These are phyloP conservation scores for Microcera coccophila DNA, from an alignment of 2,329 filamentous ascomycete species.

Conservation along the genomic window DNA sequence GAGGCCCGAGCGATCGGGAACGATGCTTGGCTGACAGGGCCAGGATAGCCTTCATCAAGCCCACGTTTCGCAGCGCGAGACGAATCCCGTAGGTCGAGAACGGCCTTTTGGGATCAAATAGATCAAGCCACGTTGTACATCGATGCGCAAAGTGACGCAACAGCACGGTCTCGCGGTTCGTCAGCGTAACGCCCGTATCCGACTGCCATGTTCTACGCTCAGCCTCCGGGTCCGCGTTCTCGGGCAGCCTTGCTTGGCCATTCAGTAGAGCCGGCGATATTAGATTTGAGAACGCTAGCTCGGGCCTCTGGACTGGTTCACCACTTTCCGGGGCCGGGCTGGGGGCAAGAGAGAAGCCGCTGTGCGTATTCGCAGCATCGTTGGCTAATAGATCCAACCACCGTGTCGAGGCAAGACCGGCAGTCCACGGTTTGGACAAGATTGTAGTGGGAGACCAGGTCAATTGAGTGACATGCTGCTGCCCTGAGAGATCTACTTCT, in stretches of 20 bases:
- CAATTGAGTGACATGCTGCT: no score
- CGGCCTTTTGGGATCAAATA: slow-evolving; percentile 20
- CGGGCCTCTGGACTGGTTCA: slow-evolving; percentile 1
- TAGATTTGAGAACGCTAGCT: neutral
- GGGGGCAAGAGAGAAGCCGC: neutral
- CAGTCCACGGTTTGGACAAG: no score
- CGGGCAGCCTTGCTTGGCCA: neutral
- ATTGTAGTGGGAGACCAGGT: no score
- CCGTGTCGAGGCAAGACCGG: slow-evolving; percentile 21
- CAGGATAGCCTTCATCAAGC: slow-evolving; percentile 54
- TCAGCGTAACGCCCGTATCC: neutral
- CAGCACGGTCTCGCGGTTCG: neutral
- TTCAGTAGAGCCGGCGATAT: neutral
- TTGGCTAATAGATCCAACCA: slow-evolving; percentile 25
- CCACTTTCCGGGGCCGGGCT: neutral
- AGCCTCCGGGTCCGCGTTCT: neutral
- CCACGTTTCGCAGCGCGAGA: slow-evolving; percentile 40
- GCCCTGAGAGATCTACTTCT: no score
- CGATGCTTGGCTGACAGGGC: slow-evolving; percentile 42
- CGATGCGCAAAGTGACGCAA: neutral
- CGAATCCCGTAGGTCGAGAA: slow-evolving; percentile 21
- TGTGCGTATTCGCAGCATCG: slow-evolving; percentile 8
- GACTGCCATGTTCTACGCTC: neutral
- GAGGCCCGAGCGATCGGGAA: slow-evolving; percentile 39
- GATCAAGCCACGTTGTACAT: slow-evolving; percentile 14